Percentiles rank a stretch among this genome's conserved stretches.
These are phyloP conservation scores for Aphanomyces euteiches DNA, from an alignment of 352 stramenopile species.

Conservation along the genomic window DNA sequence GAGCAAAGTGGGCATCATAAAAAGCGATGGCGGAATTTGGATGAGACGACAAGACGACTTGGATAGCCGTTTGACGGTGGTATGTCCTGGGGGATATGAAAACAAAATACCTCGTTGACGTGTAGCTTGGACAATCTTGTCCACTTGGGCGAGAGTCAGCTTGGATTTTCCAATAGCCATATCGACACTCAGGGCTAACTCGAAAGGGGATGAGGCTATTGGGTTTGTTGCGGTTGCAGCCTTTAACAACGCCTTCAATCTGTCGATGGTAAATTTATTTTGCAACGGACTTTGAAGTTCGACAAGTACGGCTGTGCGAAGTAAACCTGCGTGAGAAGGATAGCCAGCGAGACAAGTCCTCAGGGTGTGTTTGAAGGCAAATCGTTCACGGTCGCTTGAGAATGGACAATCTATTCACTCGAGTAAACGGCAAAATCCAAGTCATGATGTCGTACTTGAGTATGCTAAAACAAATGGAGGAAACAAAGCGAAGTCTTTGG, in stretches of 20 bases:
- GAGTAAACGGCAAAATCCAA: not conserved
- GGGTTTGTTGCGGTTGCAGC: not conserved
- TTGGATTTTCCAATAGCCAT: constrained; percentile 22
- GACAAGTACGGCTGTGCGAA: not conserved
- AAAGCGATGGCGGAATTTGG: not conserved
- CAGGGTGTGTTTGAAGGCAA: constrained; percentile 4
- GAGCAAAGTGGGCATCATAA: not conserved
- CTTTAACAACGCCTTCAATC: constrained; percentile 9
- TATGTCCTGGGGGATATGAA: not conserved
- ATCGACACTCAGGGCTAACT: constrained; percentile 10
- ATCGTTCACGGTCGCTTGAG: constrained; percentile 23
- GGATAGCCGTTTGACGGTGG: not conserved
- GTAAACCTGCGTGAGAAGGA: not conserved
- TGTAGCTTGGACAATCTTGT: not conserved
- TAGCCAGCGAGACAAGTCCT: not conserved
- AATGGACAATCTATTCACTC: constrained; percentile 10
- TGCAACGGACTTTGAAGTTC: not conserved
- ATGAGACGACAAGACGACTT: constrained; percentile 3
- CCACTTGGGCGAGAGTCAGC: not conserved
- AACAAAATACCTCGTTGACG: constrained; percentile 1
- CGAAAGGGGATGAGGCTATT: not conserved
- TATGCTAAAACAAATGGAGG: constrained; percentile 20
- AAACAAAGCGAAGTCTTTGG: not conserved
- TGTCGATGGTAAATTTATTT: not conserved
- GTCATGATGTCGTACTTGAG: not conserved